phyloP scores from a whole-genome alignment of 2,329 filamentous ascomycete species.

The Colletotrichum sp. region DNA sequence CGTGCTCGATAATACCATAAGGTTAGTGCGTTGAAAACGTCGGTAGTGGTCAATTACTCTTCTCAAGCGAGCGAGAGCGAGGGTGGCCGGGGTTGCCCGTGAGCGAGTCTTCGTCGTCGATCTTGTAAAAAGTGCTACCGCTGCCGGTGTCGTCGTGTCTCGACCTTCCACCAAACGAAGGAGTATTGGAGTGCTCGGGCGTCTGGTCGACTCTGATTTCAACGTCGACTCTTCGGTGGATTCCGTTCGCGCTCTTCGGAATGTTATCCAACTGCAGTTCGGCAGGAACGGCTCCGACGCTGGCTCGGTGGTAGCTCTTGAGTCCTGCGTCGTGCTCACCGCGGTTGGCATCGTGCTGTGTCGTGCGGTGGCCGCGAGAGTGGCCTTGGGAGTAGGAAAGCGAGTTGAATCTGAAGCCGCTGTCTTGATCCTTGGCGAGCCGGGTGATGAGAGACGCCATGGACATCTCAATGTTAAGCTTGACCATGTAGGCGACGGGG shows the following conservation, averaged over 20 bases:
- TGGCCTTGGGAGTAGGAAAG: conserved; percentile 4
- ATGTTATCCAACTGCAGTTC: neutral
- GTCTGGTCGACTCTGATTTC: neutral
- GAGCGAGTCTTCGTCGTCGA: conserved; percentile 15
- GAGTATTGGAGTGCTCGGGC: neutral
- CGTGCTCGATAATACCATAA: neutral
- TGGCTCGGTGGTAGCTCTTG: conserved; percentile 1
- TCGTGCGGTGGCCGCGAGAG: neutral
- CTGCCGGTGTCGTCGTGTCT: neutral
- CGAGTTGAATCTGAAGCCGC: conserved; percentile 5
- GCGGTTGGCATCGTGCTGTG: neutral
- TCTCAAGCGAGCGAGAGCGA: neutral
- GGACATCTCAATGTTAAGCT: conserved; percentile 59
- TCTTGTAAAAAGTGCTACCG: neutral
- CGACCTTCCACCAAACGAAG: neutral
- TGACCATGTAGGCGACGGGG: conserved; percentile 57
- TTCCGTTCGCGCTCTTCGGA: neutral
- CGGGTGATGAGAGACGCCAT: conserved; percentile 57
- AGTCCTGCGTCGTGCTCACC: neutral
- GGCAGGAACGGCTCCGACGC: neutral
- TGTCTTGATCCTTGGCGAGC: conserved; percentile 16
- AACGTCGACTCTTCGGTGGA: conserved; percentile 1
- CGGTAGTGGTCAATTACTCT: neutral
- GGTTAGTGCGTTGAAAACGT: neutral
- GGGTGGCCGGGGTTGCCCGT: neutral